Evolutionary conservation across 495 filamentous ascomycete species (phyloP), one percentile per base, ranked within the genome.

Genomic region (Rusavskia elegans): DNA sequence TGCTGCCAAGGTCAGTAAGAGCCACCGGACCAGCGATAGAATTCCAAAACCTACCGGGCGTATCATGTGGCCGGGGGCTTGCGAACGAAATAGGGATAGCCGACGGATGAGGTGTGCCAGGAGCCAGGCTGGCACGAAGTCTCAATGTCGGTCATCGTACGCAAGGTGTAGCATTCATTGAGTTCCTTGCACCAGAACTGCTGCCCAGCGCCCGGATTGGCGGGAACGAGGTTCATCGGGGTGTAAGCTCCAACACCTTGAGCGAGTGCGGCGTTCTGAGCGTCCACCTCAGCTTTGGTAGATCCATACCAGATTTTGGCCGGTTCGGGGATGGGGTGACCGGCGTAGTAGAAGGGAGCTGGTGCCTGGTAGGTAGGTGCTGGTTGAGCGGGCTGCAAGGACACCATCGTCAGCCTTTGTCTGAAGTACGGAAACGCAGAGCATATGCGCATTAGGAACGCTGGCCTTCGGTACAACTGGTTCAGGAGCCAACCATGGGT

Each of bases 181-280:
- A 64, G 39, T 40, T 65, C 63, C 20, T 53, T 53, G 39, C 59
- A 62, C 36, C 48, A 64, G 40, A 53, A 63, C 29, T 46, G 44
- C 17, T 57, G 42, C 36, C 52, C 44, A 21, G 57, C 42, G 20
- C 23, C 52, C 13, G 58, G 41, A 20, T 41, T 49, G 20, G 53
- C 35, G 3, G 60, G 60, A 8, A 54, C 52, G 9, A 55, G 40
- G 5, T 53, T 37, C 20, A 58, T 36, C 3, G 48, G 55, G 20
- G 57, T 20, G 17, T 44, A 54, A 1, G 52, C 55, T n/a, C 59
- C 59, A 20, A n/a, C 10, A 8, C 7, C 41, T 14, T 54, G 29
- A 7, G 57, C 57, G 37, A 58, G 49, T n/a, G 38, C 49, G 0
- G 46, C 32, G 36, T 59, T 59, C 30, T 54, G 29, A 9, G 49